Evolutionary conservation across 306 rosid genomes (phyloP).

Genomic region (Medicago truncatula): MtrunA17r5.0-ANR NC_053049.1:49233001-49233500

Average conservation of each 20-base stretch:
- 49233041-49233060: slow-evolving; percentile 14
- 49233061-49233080: slow-evolving; percentile 7
- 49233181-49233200: too few species aligned
- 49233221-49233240: too few species aligned
- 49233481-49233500: background rate
- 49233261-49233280: too few species aligned
- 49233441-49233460: background rate
- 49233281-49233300: too few species aligned
- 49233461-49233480: background rate
- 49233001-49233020: slow-evolving; percentile 93
- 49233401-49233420: background rate
- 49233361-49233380: background rate
- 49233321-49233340: too few species aligned
- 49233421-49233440: background rate
- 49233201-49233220: too few species aligned
- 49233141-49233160: background rate
- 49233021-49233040: slow-evolving; percentile 77
- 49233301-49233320: too few species aligned
- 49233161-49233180: too few species aligned
- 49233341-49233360: slow-evolving; percentile 1
- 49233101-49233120: slow-evolving; percentile 28
- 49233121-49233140: background rate
- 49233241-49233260: too few species aligned
- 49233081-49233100: slow-evolving; percentile 25
- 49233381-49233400: background rate